These are phyloP conservation scores for Epichloe baconii DNA, from an alignment of 2,329 filamentous ascomycete species.

Conservation along the genomic window DNA sequence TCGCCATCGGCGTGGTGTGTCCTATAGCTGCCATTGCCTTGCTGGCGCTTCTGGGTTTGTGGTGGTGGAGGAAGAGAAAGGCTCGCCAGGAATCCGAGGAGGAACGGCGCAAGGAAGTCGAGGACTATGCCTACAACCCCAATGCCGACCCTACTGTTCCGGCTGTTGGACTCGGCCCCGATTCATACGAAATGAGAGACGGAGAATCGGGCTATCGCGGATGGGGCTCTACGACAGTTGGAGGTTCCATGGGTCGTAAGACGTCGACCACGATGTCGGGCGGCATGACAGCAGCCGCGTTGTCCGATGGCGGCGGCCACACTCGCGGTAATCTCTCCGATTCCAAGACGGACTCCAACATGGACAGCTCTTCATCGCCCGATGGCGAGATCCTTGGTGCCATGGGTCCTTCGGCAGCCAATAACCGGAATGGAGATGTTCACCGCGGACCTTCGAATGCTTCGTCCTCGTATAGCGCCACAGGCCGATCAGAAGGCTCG, in stretches of 20 bases:
- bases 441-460: constrained; percentile 88
- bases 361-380: constrained; percentile 38
- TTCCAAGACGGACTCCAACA: constrained; percentile 52
- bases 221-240: constrained; percentile 71
- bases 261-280: constrained; percentile 82
- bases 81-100: constrained; percentile 75
- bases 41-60: constrained; percentile 62
- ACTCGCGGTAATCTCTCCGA: constrained; percentile 54
- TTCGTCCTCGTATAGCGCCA: constrained; percentile 86
- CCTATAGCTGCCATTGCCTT: constrained; percentile 81
- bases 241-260: constrained; percentile 61
- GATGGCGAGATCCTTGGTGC: constrained; percentile 75
- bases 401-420: constrained; percentile 58
- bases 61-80: constrained; percentile 82
- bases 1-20: constrained; percentile 86
- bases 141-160: constrained; percentile 78
- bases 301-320: constrained; percentile 64
- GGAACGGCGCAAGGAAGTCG: constrained; percentile 84
- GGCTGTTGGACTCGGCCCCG: constrained; percentile 31
- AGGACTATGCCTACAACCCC: constrained; percentile 97
- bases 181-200: constrained; percentile 62
- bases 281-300: constrained; percentile 48
- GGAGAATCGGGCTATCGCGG: constrained; percentile 73
- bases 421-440: constrained; percentile 56
- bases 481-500: constrained; percentile 58